These are phyloP conservation scores for Bryopsis sp. DNA, from an alignment of 139 green algal species.

Conservation along the genomic window DNA sequence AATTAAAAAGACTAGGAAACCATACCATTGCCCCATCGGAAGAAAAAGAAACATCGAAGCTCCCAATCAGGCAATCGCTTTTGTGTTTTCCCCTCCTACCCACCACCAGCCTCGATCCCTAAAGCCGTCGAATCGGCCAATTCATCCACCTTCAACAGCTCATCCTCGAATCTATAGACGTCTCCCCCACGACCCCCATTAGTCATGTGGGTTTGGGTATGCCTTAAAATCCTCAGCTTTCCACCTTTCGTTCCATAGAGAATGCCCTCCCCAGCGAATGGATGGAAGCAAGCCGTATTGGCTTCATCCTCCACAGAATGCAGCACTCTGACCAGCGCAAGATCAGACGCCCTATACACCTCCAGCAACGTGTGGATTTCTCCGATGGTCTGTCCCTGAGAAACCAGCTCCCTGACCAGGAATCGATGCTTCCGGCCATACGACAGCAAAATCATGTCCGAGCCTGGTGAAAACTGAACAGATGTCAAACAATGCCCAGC, in stretches of 20 bases:
- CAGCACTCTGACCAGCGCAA: conserved; percentile 66
- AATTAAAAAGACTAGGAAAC: too few relatives aligned
- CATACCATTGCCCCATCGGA: too few relatives aligned
- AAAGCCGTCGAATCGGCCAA: too few relatives aligned
- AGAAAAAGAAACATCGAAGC: too few relatives aligned
- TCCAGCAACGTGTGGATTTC: conserved; percentile 84
- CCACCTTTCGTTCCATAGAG: conserved; percentile 92
- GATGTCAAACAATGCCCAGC: conserved; percentile 92
- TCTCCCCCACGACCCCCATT: conserved; percentile 2
- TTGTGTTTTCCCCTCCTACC: too few relatives aligned
- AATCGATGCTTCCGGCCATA: conserved; percentile 82
- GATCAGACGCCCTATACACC: conserved; percentile 54
- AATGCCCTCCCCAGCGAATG: conserved; percentile 64
- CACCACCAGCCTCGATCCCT: too few relatives aligned
- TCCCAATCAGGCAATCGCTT: too few relatives aligned
- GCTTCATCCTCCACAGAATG: conserved; percentile 79
- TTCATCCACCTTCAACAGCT: conserved; percentile 16
- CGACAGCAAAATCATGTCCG: conserved; percentile 73
- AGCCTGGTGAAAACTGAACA: conserved; percentile 81
- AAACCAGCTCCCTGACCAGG: conserved; percentile 23
- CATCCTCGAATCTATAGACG: conserved; percentile 12
- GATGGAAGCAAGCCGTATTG: conserved; percentile 82
- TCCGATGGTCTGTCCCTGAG: neutral
- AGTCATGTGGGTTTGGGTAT: neutral
- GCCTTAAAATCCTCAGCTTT: conserved; percentile 42